Conservation (phyloP, 179 eudicot species). For the Beta macrorhiza region DNA sequence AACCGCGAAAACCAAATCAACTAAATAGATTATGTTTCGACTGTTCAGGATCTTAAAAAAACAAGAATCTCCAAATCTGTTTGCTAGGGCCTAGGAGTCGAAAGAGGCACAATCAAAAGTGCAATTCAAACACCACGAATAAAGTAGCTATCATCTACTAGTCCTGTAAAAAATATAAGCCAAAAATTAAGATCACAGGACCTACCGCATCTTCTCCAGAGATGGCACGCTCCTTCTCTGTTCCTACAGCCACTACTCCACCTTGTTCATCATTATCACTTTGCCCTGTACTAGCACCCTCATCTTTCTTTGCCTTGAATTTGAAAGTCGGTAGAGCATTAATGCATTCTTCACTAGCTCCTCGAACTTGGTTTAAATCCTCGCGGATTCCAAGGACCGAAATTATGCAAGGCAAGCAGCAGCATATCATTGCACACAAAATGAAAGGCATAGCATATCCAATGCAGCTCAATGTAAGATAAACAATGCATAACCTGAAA, state of each 20-base stretch:
- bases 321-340: slow-evolving; percentile 68
- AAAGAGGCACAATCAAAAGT: neutral
- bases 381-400: slow-evolving; percentile 73
- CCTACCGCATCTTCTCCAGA: slow-evolving; percentile 91
- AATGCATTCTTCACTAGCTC: slow-evolving; percentile 73
- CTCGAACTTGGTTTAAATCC: slow-evolving; percentile 62
- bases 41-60: neutral
- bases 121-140: neutral
- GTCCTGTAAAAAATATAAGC: neutral
- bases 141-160: neutral
- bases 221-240: slow-evolving; percentile 69
- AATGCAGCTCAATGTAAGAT: slow-evolving; percentile 68
- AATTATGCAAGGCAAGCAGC: slow-evolving; percentile 84
- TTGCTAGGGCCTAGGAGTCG: neutral
- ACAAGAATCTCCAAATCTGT: neutral
- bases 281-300: slow-evolving; percentile 32
- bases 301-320: slow-evolving; percentile 57
- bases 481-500: slow-evolving; percentile 72
- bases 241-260: slow-evolving; percentile 69
- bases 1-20: neutral
- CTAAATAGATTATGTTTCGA: neutral
- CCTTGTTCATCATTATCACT: slow-evolving; percentile 44
- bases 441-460: slow-evolving; percentile 94
- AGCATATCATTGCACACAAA: slow-evolving; percentile 78
- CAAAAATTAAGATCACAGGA: slow-evolving; percentile 1